Evolutionary conservation across 192 early-diverging fungal genomes (phyloP), one percentile per base, ranked within the genome.

Genomic region (Coemansia sp.): DNA sequence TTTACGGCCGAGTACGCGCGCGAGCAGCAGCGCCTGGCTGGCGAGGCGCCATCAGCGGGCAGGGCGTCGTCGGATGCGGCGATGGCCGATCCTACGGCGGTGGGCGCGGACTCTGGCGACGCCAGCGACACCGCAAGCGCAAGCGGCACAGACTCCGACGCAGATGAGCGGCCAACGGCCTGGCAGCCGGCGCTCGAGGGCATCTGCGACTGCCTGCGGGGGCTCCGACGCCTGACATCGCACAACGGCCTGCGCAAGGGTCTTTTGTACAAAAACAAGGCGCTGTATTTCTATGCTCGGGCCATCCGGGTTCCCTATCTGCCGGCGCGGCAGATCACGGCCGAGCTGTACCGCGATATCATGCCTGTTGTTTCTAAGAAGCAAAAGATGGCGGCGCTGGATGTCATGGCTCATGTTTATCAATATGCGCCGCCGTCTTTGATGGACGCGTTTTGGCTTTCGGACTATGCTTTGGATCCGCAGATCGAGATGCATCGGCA

Each of bases 401-500:
- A 76, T 9, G 52, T 35, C 17, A 65, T 77, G 11, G 61, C 69
- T 1, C 67, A 65, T 11, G 80, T 83, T n/a, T 83, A 72, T 45
- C 43, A 72, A 15, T 70, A 64, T 28, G 80, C 72, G 20, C 71
- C 65, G 38, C 67, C 67, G 6, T 33, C 58, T 9, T 22, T 83
- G 11, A 18, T 36, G 2, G 80, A 83, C 9, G 53, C 72, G 28
- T 74, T 71, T 22, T 83, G 80, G 80, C 70, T 83, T 32, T 64
- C 72, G 0, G 80, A 83, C 12, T 74, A 65, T 60, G 62, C 66
- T 15, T 51, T 83, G 15, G 75, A 83, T 51, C 80, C 80, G 56
- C 71, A 77, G 57, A 66, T 83, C 66, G 80, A 83, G 60, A 83
- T 83, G 80, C 80, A 83, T 38, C 60, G 80, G 12, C 80, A 83